Percentiles rank a stretch among this genome's conserved stretches.
phyloP scores from a whole-genome alignment of 208 protist genomes.

The Crithidia expoeki region DNA sequence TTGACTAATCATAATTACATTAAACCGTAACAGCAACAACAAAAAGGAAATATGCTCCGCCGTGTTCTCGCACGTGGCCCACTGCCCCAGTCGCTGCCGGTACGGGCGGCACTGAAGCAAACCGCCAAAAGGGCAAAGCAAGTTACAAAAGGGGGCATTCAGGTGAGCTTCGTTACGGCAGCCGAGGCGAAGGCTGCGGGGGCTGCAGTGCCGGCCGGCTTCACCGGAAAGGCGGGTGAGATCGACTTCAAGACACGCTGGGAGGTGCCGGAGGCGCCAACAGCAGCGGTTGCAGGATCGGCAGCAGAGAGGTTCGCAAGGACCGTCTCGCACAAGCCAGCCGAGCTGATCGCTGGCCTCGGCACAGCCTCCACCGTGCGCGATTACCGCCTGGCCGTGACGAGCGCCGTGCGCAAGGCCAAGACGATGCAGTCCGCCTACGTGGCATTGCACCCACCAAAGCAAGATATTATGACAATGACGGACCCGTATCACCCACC shows the following conservation, averaged over 20 bases:
- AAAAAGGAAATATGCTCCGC: conserved; percentile 50
- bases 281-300: background rate
- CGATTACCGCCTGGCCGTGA: conserved; percentile 77
- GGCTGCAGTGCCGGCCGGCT: conserved; percentile 36
- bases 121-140: conserved; percentile 17
- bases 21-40: conserved; percentile 12
- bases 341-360: conserved; percentile 35
- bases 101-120: conserved; percentile 16
- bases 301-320: background rate
- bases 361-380: conserved; percentile 40
- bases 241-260: conserved; percentile 29
- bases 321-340: conserved; percentile 1
- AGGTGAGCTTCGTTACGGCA: conserved; percentile 29
- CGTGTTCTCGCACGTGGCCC: conserved; percentile 56
- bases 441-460: conserved; percentile 32
- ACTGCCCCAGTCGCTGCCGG: conserved; percentile 52
- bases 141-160: conserved; percentile 7
- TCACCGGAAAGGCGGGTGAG: conserved; percentile 47
- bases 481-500: conserved; percentile 47
- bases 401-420: conserved; percentile 68
- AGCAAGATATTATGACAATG: conserved; percentile 35
- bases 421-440: conserved; percentile 33
- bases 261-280: background rate
- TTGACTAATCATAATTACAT: background rate
- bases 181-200: conserved; percentile 14